Percentiles rank a stretch among this genome's conserved stretches.
phyloP scores from a whole-genome alignment of 495 filamentous ascomycete genomes.

The Evernia prunastri region DNA sequence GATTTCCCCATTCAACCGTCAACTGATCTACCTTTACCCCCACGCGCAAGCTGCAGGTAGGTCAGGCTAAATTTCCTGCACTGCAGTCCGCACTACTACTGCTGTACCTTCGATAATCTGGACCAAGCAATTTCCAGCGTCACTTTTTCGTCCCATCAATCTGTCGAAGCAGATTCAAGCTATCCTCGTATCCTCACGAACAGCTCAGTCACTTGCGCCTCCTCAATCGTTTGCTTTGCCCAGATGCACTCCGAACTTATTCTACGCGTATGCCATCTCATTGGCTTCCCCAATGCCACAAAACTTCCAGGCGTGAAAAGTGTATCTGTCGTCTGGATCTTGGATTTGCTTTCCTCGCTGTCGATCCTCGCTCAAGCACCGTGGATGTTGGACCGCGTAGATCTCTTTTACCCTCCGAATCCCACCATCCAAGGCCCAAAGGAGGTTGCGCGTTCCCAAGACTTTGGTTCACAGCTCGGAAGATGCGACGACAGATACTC shows the following conservation, averaged over 20 bases:
- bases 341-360: neutral
- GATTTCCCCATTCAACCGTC: too few species aligned
- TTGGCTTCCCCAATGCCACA: neutral
- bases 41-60: constrained; percentile 6
- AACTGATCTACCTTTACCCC: neutral
- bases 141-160: neutral
- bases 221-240: neutral
- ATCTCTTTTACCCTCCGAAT: neutral
- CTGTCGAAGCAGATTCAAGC: neutral
- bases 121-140: neutral
- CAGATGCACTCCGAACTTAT: neutral
- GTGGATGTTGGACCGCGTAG: neutral
- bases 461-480: neutral
- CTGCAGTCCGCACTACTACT: too few species aligned
- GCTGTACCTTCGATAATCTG: neutral
- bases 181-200: neutral
- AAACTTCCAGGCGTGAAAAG: too few species aligned
- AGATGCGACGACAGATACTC: neutral
- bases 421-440: neutral
- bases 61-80: neutral
- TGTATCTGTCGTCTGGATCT: neutral
- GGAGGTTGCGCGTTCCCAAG: neutral
- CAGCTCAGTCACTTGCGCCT: neutral
- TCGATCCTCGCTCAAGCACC: neutral
- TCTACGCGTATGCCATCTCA: neutral